phyloP scores from a whole-genome alignment of 2,329 filamentous ascomycete species.

The Calonectria honghensis region DNA sequence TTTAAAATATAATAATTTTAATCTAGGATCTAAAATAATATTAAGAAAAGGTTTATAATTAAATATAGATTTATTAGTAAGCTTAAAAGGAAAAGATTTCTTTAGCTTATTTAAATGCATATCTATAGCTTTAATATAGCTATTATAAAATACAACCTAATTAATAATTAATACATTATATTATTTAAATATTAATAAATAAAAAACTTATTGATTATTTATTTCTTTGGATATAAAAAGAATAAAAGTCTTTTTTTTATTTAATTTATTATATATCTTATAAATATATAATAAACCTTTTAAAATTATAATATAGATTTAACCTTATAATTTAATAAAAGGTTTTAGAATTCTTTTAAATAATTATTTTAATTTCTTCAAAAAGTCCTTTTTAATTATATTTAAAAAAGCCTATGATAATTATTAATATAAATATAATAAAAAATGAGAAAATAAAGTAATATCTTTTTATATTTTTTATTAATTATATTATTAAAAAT shows the following conservation, averaged over 20 bases:
- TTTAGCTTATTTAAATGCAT: neutral
- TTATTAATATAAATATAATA: neutral
- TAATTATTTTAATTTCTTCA: no score
- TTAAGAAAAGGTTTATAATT: no score
- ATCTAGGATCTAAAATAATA: no score
- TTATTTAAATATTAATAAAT: neutral
- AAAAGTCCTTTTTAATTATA: neutral
- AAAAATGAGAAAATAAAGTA: neutral
- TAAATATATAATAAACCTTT: neutral
- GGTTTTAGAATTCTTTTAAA: neutral
- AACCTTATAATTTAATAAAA: neutral
- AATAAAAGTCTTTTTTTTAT: no score
- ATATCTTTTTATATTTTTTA: neutral
- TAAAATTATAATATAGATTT: neutral
- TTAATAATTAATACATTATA: neutral
- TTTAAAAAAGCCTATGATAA: neutral
- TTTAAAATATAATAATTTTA: no score
- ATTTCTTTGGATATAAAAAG: no score
- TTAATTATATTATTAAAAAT: neutral
- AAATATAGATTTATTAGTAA: neutral
- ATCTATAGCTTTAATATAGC: neutral
- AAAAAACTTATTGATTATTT: no score
- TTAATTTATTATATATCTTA: neutral
- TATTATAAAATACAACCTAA: neutral
- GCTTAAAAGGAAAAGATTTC: neutral